Conservation (phyloP, 305 asterid species). For the Solanum hybrid region DNA sequence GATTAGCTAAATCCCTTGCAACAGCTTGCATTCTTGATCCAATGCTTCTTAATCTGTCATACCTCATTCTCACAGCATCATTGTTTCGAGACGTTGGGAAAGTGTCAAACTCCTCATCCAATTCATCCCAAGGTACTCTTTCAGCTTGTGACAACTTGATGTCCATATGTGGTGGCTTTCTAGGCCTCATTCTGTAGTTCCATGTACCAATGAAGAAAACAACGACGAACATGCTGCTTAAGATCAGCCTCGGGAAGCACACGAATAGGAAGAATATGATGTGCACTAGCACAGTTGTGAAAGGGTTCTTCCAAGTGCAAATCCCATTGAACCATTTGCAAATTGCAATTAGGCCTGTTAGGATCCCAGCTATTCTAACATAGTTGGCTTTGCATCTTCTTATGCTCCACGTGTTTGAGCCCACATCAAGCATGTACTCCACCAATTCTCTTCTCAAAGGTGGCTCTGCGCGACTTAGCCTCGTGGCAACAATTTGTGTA, state of each 20-base stretch:
- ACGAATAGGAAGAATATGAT: conserved; percentile 37
- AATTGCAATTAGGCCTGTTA: conserved; percentile 28
- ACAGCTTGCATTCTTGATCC: conserved; percentile 68
- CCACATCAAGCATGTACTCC: conserved; percentile 84
- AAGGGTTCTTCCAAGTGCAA: conserved; percentile 49
- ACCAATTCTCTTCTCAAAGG: conserved; percentile 70
- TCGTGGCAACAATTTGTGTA: conserved; percentile 49
- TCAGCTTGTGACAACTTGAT: conserved; percentile 65
- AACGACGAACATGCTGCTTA: conserved; percentile 36
- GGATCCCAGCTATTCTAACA: conserved; percentile 35
- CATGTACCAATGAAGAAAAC: conserved; percentile 47
- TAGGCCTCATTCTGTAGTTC: conserved; percentile 59
- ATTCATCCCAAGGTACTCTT: conserved; percentile 37
- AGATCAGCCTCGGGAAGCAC: conserved; percentile 47
- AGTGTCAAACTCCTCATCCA: conserved; percentile 78
- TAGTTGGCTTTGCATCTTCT: conserved; percentile 79
- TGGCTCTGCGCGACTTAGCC: conserved; percentile 72
- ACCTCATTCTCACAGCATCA: conserved; percentile 51
- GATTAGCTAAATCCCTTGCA: conserved; percentile 69
- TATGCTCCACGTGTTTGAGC: conserved; percentile 80
- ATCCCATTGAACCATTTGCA: conserved; percentile 38
- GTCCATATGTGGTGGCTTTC: conserved; percentile 81
- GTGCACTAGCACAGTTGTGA: conserved; percentile 42
- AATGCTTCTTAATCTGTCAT: conserved; percentile 59
- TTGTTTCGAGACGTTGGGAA: conserved; percentile 48